Base-by-base conservation (phyloP, 139 green algal genomes). In the Monoraphidium neglectum region DNA sequence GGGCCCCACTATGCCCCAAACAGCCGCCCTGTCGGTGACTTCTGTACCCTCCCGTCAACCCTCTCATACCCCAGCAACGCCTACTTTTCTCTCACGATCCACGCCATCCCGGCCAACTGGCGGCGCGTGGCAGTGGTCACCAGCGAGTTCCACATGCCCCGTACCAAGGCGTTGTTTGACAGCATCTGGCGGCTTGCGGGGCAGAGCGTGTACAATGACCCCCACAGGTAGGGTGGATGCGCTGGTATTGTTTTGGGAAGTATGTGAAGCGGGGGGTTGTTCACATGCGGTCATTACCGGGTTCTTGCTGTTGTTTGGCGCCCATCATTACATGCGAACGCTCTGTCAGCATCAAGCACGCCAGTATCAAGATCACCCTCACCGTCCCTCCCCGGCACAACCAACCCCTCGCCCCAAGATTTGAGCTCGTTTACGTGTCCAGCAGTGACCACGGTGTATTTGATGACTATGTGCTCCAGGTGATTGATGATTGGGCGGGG, bases 81-180 rank as follows among this genome's bases (percentile, higher is more conserved):
- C 37, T 97, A 91, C 76, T 97, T 97, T 71, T 77, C 74, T 2
- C 74, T 94, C 3, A 82, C 84, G 46, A 95, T 94, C 60, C 93
- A 97, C 70, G 87, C 90, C 10, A 28, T 97, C 3, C 93, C 93
- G 10, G 79, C 84, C 32, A 80, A 82, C 26, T 97, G 93, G 93
- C 70, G 78, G 30, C 61, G 66, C n/a, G 4, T 89, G 18, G 77
- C 79, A 0, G 73, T 94, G 1, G 80, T 96, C 3, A 78, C 92
- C 2, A 88, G 77, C 68, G 80, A 85, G 65, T 97, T 96, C 79
- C 92, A 97, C 82, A 95, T 97, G 91, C 85, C 88, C 0, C 82
- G 92, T 30, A 87, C 79, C 24, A 71, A 59, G 4, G 82, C 82
- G n/a, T 88, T 94, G 10, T 96, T 95, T 77, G 40, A 87, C 6